A percentile compares a stretch with the other conserved stretches of the same genome.
Evolutionary conservation across 768 basidiomycete genomes (phyloP).

Genomic region (Agaricus sinodeliciosus): DNA sequence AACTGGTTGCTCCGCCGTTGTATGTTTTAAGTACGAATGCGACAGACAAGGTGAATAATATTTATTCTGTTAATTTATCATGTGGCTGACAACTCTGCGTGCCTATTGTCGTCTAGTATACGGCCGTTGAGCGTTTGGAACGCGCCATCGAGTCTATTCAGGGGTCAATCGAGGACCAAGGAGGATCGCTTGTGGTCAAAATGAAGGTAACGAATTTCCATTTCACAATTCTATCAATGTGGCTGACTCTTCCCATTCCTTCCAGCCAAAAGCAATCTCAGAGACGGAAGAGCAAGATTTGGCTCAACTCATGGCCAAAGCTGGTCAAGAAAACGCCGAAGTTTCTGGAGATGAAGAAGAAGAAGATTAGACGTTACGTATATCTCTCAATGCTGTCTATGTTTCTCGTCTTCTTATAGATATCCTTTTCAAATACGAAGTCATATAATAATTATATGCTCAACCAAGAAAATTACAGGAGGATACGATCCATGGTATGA

Average conservation of each 20-base stretch:
- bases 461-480: not conserved
- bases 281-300: slow-evolving; percentile 98
- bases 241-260: slow-evolving; percentile 1
- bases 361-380: slow-evolving; percentile 32
- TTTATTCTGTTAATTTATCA: not conserved
- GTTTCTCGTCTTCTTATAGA: not conserved
- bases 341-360: slow-evolving; percentile 93
- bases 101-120: slow-evolving; percentile 38
- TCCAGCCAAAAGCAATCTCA: slow-evolving; percentile 92
- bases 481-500: not conserved
- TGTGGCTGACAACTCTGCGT: too few relatives aligned
- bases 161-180: slow-evolving; percentile 72
- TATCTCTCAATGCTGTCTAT: not conserved
- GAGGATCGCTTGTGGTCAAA: slow-evolving; percentile 86
- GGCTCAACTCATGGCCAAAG: slow-evolving; percentile 94
- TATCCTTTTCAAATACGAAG: not conserved
- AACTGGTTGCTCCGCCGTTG: slow-evolving; percentile 91
- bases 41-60: slow-evolving; percentile 75
- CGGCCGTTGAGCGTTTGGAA: slow-evolving; percentile 89
- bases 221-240: not conserved
- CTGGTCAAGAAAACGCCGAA: slow-evolving; percentile 89
- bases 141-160: slow-evolving; percentile 91
- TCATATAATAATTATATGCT: not conserved
- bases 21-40: slow-evolving; percentile 96
- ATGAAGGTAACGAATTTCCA: slow-evolving; percentile 68